Conservation (phyloP, 345 rosid genomes). For the Euphorbia tirucalli region DNA sequence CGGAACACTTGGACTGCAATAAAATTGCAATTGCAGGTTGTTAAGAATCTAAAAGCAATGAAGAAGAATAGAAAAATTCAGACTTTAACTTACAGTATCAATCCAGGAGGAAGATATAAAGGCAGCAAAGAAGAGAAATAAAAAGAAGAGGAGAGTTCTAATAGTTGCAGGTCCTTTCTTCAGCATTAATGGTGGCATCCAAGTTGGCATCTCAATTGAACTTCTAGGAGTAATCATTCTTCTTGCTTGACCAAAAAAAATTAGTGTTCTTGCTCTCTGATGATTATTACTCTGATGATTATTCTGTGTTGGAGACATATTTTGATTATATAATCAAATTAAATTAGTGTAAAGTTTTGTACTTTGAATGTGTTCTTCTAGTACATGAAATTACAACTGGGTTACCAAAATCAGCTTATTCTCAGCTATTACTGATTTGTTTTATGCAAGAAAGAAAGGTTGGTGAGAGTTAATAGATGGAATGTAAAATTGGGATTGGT, state of each 20-base stretch:
- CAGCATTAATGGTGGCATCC: constrained; percentile 7
- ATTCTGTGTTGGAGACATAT: too few relatives aligned
- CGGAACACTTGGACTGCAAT: constrained; percentile 24
- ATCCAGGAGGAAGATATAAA: constrained; percentile 26
- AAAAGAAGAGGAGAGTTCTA: constrained; percentile 25
- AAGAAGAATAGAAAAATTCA: not conserved
- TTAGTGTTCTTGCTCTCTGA: not conserved
- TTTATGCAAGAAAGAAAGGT: not conserved
- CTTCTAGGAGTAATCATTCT: not conserved
- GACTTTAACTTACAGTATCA: constrained; percentile 28
- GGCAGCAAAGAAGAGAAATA: constrained; percentile 22
- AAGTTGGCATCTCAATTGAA: constrained; percentile 6
- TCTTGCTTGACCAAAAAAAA: not conserved
- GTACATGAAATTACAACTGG: not conserved
- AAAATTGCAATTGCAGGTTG: not conserved
- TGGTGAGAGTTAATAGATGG: not conserved
- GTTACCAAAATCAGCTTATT: not conserved
- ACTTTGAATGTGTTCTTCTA: not conserved
- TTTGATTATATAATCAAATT: too few relatives aligned
- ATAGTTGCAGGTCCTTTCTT: constrained; percentile 21
- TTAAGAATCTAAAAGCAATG: not conserved
- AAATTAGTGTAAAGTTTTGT: too few relatives aligned
- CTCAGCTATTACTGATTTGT: not conserved
- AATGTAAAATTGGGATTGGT: too few relatives aligned
- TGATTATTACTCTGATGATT: not conserved